Base-by-base conservation (phyloP, 179 eudicot genomes). In the Patellifolia procumbens region DNA sequence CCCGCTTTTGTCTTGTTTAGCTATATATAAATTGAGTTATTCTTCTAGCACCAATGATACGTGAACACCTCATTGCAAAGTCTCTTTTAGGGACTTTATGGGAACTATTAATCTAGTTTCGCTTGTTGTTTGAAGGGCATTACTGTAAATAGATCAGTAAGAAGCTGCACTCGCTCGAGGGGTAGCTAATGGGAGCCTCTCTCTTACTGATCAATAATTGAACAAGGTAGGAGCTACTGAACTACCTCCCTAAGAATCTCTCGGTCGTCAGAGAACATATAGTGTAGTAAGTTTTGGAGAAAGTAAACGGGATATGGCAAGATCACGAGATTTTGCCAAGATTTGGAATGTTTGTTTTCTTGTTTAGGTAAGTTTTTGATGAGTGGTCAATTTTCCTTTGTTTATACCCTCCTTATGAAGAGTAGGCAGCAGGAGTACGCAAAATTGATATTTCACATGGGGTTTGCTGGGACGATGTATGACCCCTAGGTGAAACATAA, bases 391-490 rank as follows among this genome's bases (percentile, higher is more conserved):
- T 35, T 34, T 31, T 37, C 31, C 58, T 58, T 34, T 64, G 24
- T 73, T 63, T 49, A 24, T 39, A 19, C 55, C 48, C 7, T 37
- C 19, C 12, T 49, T 68, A 68, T 48, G 53, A 29, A 68, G 28
- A 58, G 31, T 42, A 68, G 67, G 70, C 56, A 80, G 75, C 58
- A 62, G 79, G 46, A 26, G 15, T 63, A 75, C 17, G 66, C 78
- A 60, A 68, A 67, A 35, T 58, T 58, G 37, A 61, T 68, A 29
- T 48, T 69, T 75, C 82, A 80, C 82, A 75, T 80, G 82, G 75
- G 79, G 42, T 39, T 53, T 73, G 56, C 58, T 69, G 70, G 12
- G 65, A 48, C 28, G 78, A 59, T 63, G 64, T 75, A 70, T 75
- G 72, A 75, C 72, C 34, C 74, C 55, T 75, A 55, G 78, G 70